Base-by-base conservation (phyloP, 805 yeast species). In the Saturnispora sekii region DNA sequence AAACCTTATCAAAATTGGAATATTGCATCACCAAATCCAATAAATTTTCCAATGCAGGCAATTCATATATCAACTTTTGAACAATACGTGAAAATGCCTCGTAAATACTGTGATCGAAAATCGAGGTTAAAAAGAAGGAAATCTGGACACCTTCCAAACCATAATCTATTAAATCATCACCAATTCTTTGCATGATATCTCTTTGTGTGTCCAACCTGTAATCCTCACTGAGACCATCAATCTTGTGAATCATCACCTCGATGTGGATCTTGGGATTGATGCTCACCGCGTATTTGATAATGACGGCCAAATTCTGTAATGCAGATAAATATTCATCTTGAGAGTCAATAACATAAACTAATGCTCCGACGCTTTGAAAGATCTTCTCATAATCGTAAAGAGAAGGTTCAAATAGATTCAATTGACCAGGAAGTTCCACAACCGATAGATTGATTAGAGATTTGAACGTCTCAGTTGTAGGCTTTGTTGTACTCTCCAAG, bases 261-360 rank as follows among this genome's bases (percentile, higher is more conserved):
- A 93, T 81, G 58, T 88, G 86, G 40, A 90, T 81, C 32, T 70
- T 70, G 3, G 96, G 96, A 55, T 89, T 87, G 35, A 83, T 82
- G 54, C 80, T 79, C 58, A 83, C 79, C 0, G 96, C 97, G 55
- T 80, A 84, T 57, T 85, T 93, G 48, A 89, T 82, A 49, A 93
- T 87, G 71, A 82, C 81, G 4, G 90, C 86, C 40, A 93, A 67
- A 58, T 88, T 89, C 26, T 95, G 87, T 39, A 93, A 71, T 0
- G 97, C 96, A 62, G 87, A 83, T 52, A 89, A 66, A 63, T 93
- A 93, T 61, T 93, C 98, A 66, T 90, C 97, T 61, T 88, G 97
- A 10, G 89, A 77, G 63, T 93, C 98, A 50, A 93, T 88, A 35
- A 93, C 96, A 58, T 93, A 93, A 2, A 93, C 93, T 28, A 93